Base-by-base conservation (phyloP, 2,329 filamentous ascomycete genomes). In the Coleophoma cylindrospora region DNA sequence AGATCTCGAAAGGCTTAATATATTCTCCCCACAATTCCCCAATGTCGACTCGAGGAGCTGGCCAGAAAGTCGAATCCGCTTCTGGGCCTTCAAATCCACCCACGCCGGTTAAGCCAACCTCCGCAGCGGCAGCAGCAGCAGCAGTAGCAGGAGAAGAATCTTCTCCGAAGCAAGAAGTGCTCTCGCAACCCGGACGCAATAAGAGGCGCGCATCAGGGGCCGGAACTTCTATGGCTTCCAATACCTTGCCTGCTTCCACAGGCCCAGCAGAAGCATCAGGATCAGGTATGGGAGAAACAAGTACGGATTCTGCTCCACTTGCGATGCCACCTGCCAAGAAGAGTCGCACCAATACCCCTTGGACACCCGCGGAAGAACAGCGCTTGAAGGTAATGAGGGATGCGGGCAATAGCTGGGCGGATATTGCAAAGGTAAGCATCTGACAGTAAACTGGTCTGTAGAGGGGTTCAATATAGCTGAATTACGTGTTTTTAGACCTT, bases 281-380 rank as follows among this genome's bases (percentile, higher is more conserved):
- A 27, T 27, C 27, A 27, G 27, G 27, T 10, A 27, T 27, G 9
- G 27, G 27, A 27, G 59, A 59, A 46, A 45, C 60, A 22, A 60
- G 48, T 50, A 61, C 61, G 57, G 48, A 49, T n/a, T 53, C 56
- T 14, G 66, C 70, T 51, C 64, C 67, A 37, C 73, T 73, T 62
- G 67, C 66, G 58, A 70, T 61, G 27, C 81, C 82, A 2, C 82
- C 83, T 7, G 75, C 81, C 44, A 99, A 97, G 75, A 96, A 96
- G 74, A 94, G 90, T 62, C 80, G 94, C 53, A 97, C 94, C n/a
- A 99, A 99, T 66, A 99, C 94, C 3, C 94, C 94, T 0, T 99
- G 94, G 94, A 96, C 91, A 2, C 89, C 92, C 2, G 88, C 88
- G 34, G 94, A 99, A 68, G 94, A 99, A 70, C 83, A 92, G 66